Evolutionary conservation across 371 early-diverging fungal species (phyloP), one percentile per base, ranked within the genome.

Genomic region (Mucor lusitanicus): DNA sequence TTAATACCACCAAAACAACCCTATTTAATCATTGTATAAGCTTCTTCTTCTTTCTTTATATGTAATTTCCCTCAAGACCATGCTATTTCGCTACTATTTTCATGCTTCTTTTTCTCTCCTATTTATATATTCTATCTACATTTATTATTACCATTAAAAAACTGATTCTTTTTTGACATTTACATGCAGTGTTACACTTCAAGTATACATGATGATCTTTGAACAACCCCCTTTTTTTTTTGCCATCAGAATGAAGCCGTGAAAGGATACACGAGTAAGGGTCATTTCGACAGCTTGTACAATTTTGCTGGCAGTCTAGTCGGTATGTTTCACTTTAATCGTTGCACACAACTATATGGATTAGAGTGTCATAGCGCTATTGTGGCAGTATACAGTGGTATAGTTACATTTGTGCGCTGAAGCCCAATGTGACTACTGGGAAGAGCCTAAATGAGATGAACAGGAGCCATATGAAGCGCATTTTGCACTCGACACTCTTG

Each of bases 191-290:
- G 53, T 48, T 55, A 63, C 54, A 53, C 54, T 55, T 28, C 21
- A 54, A 39, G 28, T 54, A 63, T 39, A 28, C 50, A 15, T n/a
- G 50, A 21, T 50, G 25, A 50, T 50, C 50, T 50, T 37, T 50
- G 50, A 50, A 21, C 50, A 44, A 17, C n/a, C 19, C 6, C 25
- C 50, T 23, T 23, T 33, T 6, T 33, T 23, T 23, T 33, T 6
- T 33, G 12, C 25, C 12, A 11, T 23, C 25, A 19, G 23, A 21
- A 35, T 35, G 9, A 50, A 46, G 23, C 50, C 12, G 50, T 50
- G 50, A 63, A 33, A 63, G 53, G 63, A 63, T 63, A 63, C 63
- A 63, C 63, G 39, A 63, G 25, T 19, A 63, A 54, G 54, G 54
- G 63, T 61, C 50, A 27, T 60, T 35, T 28, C 17, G 27, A 55